A percentile compares a stretch with the other conserved stretches of the same genome.
Conservation (phyloP, 495 filamentous ascomycete species). For the Aspergillus sclerotioniger region DNA sequence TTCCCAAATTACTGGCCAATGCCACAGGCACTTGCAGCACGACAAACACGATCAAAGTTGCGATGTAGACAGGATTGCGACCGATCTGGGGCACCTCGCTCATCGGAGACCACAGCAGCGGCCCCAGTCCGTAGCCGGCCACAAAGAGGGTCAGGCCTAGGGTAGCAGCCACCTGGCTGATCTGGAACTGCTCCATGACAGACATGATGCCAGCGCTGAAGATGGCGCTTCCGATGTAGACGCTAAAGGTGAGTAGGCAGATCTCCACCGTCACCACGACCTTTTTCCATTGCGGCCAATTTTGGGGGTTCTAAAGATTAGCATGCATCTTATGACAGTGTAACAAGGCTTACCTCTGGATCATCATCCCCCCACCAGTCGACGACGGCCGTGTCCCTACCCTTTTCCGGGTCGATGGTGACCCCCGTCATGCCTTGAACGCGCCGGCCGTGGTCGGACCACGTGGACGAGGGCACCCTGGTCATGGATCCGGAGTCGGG, state of each 20-base stretch:
- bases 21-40: conserved; percentile 47
- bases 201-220: conserved; percentile 36
- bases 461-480: conserved; percentile 3
- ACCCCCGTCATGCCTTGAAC: conserved; percentile 20
- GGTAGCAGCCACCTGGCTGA: conserved; percentile 41
- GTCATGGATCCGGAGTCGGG: neutral
- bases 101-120: conserved; percentile 46
- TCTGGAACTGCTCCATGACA: conserved; percentile 37
- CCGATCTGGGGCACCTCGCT: conserved; percentile 48
- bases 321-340: too few species aligned
- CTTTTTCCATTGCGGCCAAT: conserved; percentile 42
- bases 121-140: conserved; percentile 41
- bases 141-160: conserved; percentile 49
- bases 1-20: conserved; percentile 42
- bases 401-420: conserved; percentile 32
- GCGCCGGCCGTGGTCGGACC: neutral
- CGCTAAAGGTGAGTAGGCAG: conserved; percentile 44
- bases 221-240: conserved; percentile 50
- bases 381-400: conserved; percentile 31
- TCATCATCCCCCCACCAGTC: conserved; percentile 35
- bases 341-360: conserved; percentile 17
- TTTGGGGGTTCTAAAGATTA: conserved; percentile 35
- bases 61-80: conserved; percentile 43
- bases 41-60: conserved; percentile 47
- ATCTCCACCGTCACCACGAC: conserved; percentile 43